Base-by-base conservation (phyloP, 306 rosid genomes). In the Quercus wislizeni region DNA sequence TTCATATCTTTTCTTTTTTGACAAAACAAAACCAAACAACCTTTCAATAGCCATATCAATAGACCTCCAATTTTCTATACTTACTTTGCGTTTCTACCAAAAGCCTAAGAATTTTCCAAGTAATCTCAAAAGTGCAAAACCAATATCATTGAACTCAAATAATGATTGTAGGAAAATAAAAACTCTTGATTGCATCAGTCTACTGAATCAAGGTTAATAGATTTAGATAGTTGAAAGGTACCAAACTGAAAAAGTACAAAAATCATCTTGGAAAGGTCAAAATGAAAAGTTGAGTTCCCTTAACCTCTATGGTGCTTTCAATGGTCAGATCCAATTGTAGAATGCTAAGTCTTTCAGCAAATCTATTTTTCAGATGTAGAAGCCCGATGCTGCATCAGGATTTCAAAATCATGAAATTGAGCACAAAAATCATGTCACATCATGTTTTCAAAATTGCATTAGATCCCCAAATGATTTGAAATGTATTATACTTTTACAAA, bases 231-330 rank as follows among this genome's bases (percentile, higher is more conserved):
- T 28, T 9, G 8, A 33, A 33, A 33, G 10, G 21, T 14, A 17
- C 20, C 12, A 17, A 63, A 18, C 21, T 17, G 19, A 18, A 67
- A 14, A 33, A 1, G 9, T 17, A 19, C 21, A 67, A 67, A 67
- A 33, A 18, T 1, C 6, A 67, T 18, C 25, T 67, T 67, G 71
- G 52, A 11, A 13, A 31, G 11, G 8, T 67, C 17, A 38, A 14
- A 33, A 33, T 67, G 52, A 2, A 33, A 67, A 67, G 46, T 21
- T 8, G 43, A 38, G 10, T 38, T 49, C 52, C 25, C 8, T 65
- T 33, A 83, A 92, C 96, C 97, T 95, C 86, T 81, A 95, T 91
- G 78, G 97, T 90, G 88, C 85, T 90, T 87, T 95, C 97, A 80
- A 69, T 68, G 13, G 98, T 94, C 84, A 92, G 59, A 82, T 95